Conservation (phyloP, 768 basidiomycete genomes). For the Lentinus brumalis region DNA sequence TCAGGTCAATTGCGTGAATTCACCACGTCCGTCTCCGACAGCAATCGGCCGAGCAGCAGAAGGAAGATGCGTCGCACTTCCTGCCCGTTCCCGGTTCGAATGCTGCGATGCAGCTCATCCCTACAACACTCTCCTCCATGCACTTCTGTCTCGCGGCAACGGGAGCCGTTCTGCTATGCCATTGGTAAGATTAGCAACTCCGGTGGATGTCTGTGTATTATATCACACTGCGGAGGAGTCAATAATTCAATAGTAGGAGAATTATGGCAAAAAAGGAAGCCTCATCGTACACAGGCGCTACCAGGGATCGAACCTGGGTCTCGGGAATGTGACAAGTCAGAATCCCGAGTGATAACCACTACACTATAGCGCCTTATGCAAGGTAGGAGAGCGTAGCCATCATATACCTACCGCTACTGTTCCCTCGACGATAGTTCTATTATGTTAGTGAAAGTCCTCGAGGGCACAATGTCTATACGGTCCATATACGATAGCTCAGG, state of each 20-base stretch:
- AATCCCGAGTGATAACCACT: slow-evolving; percentile 23
- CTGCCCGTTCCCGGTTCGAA: slow-evolving; percentile 60
- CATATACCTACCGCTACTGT: too few relatives aligned
- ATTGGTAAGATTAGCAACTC: background rate
- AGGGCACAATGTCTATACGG: background rate
- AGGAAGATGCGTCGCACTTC: slow-evolving; percentile 53
- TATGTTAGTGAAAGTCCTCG: too few relatives aligned
- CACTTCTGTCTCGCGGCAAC: slow-evolving; percentile 4
- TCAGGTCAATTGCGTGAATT: background rate
- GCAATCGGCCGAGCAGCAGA: slow-evolving; percentile 64
- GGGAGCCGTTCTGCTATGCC: slow-evolving; percentile 1
- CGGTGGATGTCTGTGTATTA: too few relatives aligned
- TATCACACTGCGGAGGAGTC: background rate
- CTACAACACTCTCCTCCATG: background rate
- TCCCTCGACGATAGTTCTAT: too few relatives aligned
- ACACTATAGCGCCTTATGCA: slow-evolving; percentile 16
- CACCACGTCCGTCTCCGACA: slow-evolving; percentile 25
- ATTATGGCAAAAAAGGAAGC: background rate
- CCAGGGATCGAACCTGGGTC: slow-evolving; percentile 24
- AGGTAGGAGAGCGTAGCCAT: too few relatives aligned
- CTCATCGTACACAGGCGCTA: slow-evolving; percentile 8
- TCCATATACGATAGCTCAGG: background rate
- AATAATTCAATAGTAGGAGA: background rate
- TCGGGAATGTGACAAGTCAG: slow-evolving; percentile 14
- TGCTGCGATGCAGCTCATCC: slow-evolving; percentile 10